Evolutionary conservation across 306 rosid genomes (phyloP), one percentile per base, ranked within the genome.

Genomic region (Erythrophleum fordii): DNA sequence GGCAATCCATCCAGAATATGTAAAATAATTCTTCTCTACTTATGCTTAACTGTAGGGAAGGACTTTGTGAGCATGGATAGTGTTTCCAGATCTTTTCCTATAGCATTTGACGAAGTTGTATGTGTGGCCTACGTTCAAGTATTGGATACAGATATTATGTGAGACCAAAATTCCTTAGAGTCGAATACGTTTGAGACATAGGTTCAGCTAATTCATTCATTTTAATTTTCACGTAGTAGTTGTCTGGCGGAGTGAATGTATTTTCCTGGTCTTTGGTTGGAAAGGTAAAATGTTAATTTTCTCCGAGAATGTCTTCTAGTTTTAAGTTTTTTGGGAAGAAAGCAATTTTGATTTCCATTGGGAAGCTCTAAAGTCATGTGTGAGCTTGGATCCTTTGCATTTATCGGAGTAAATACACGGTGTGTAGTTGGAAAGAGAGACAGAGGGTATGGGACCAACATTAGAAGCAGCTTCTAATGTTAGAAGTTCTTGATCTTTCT

Each of bases 31-130:
- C 41, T 81, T 81, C 62, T 45, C n/a, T 55, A 20, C 66, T 56
- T 56, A 31, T 75, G 20, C 46, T 31, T 49, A 65, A 61, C 71
- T 41, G 31, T 29, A 28, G 45, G 35, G n/a, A n/a, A n/a, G n/a
- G 75, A 34, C 2, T 52, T 29, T 64, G 41, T 44, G 62, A 28
- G 65, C 22, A 55, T 5, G 55, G 25, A 34, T 14, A 41, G 69
- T 81, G 75, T 26, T 65, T 28, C 20, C 34, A 39, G 80, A 64
- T 65, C n/a, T n/a, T n/a, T 65, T 44, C 44, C 59, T 44, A 41
- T 66, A 74, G 45, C 44, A 44, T 34, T 44, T 28, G 48, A 29
- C 26, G 44, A 66, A 58, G 66, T 41, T 74, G 74, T 69, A 42
- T 20, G 42, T 37, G 14, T 55, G 5, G n/a, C 61, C 22, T 75